Base-by-base conservation (phyloP, 2,329 filamentous ascomycete genomes). In the Cyphellophora europaea region DNA sequence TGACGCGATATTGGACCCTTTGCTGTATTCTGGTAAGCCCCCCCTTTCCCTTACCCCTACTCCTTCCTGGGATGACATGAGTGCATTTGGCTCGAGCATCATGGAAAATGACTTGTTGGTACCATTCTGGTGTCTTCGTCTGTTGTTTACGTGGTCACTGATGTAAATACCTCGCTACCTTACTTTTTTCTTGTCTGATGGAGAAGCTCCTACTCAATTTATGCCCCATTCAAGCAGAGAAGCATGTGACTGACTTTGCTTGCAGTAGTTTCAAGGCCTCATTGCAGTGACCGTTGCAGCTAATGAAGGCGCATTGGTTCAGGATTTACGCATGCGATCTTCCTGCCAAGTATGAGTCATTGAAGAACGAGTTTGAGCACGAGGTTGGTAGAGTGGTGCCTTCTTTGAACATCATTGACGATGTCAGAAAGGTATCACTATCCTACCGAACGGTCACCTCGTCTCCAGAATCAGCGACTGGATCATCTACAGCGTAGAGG, bases 51-150 rank as follows among this genome's bases (percentile, higher is more conserved):
- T 35, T 36, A 32, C 15, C 15, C 29, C 27, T 31, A 27, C 19
- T 19, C 27, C 35, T 36, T 36, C 49, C 43, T 58, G 87, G 93
- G 89, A 96, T 96, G 89, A 96, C 89, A 86, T 89, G 89, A 96
- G 89, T 88, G 89, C 89, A 96, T 96, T 96, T 96, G 89, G 89
- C 89, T 96, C 86, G 89, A 96, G 89, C 73, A 93, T 87, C 77
- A 77, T 69, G 63, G 67, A 70, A 64, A n/a, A 66, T 57, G 62
- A 53, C 62, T 63, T 67, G 67, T 69, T 69, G 63, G 66, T 63
- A 69, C 80, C 82, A 78, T 94, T 81, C 74, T 89, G 85, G 81
- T 70, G 63, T 66, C 65, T 65, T 64, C 66, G 52, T 50, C 55
- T 56, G 49, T 58, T 66, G 62, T 59, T 67, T 66, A 66, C 67